Percentiles rank a stretch among this genome's conserved stretches.
phyloP scores from a whole-genome alignment of 495 filamentous ascomycete genomes.

The Tuber borchii region DNA sequence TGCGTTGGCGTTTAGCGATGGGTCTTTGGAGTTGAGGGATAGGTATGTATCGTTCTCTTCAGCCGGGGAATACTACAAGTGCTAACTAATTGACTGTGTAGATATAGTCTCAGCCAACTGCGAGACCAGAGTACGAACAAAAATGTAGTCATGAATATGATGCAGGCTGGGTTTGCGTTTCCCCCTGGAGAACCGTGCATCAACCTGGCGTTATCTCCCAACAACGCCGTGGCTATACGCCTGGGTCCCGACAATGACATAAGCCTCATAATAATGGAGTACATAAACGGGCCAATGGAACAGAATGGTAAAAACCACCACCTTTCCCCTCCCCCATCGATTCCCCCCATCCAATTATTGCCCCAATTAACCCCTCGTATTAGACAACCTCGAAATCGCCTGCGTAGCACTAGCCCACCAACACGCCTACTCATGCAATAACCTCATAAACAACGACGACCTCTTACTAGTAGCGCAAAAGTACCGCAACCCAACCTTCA shows the following conservation, averaged over 20 bases:
- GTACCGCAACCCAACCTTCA: conserved; percentile 36
- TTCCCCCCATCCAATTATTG: neutral
- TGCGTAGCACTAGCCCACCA: conserved; percentile 39
- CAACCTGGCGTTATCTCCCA: conserved; percentile 39
- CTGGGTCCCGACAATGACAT: conserved; percentile 31
- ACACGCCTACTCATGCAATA: conserved; percentile 40
- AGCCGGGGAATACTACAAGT: neutral
- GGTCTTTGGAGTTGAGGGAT: conserved; percentile 39
- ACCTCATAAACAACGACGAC: conserved; percentile 41
- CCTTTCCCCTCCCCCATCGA: neutral
- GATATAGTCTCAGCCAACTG: conserved; percentile 22
- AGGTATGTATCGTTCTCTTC: neutral
- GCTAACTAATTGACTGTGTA: neutral
- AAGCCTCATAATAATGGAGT: conserved; percentile 34
- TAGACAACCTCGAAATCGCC: conserved; percentile 36
- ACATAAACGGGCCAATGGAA: conserved; percentile 21
- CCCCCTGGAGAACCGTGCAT: conserved; percentile 31
- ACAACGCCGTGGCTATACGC: conserved; percentile 38
- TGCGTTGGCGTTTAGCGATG: conserved; percentile 38
- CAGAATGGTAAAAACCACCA: conserved; percentile 10
- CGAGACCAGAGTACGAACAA: conserved; percentile 19
- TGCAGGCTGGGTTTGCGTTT: conserved; percentile 40
- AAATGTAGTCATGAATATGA: conserved; percentile 38
- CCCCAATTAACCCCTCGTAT: neutral
- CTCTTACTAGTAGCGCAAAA: conserved; percentile 37